Conservation (phyloP, 1,284 basidiomycete genomes). For the Malassezia furfur region DNA sequence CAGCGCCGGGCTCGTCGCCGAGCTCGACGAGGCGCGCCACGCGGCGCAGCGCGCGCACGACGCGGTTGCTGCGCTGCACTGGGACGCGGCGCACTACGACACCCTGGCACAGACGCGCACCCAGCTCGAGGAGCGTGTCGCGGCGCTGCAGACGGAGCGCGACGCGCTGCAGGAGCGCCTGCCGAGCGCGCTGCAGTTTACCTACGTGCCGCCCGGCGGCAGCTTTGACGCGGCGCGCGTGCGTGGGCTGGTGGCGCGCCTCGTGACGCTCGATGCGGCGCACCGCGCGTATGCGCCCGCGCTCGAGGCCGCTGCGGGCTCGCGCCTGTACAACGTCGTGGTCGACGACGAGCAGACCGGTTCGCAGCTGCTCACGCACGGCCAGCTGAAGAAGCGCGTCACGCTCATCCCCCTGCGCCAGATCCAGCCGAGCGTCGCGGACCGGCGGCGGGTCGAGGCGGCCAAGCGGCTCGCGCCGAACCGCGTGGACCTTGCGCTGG, state of each 20-base stretch:
- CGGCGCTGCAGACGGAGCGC: conserved; percentile 60
- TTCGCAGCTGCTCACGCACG: conserved; percentile 71
- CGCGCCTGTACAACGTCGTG: conserved; percentile 69
- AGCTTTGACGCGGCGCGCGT: conserved; percentile 78
- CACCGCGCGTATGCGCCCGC: conserved; percentile 69
- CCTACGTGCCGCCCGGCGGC: conserved; percentile 67
- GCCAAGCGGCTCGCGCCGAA: conserved; percentile 66
- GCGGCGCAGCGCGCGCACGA: conserved; percentile 53
- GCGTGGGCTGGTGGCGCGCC: conserved; percentile 61
- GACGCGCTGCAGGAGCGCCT: conserved; percentile 64
- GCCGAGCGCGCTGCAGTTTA: conserved; percentile 64
- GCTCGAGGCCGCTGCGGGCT: conserved; percentile 84
- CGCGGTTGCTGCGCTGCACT: conserved; percentile 55
- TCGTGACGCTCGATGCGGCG: conserved; percentile 64
- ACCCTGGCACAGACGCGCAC: conserved; percentile 58
- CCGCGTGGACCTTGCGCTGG: conserved; percentile 74
- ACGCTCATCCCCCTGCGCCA: conserved; percentile 91
- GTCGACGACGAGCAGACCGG: conserved; percentile 83
- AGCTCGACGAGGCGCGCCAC: conserved; percentile 49
- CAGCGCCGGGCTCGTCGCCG: conserved; percentile 62
- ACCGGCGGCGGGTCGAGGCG: conserved; percentile 64
- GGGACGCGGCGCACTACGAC: conserved; percentile 69
- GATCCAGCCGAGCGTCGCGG: conserved; percentile 65
- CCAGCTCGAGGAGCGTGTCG: conserved; percentile 57
- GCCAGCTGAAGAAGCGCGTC: conserved; percentile 75